phyloP scores from a whole-genome alignment of 2,329 filamentous ascomycete species.

The Cryphonectria parasitica region DNA sequence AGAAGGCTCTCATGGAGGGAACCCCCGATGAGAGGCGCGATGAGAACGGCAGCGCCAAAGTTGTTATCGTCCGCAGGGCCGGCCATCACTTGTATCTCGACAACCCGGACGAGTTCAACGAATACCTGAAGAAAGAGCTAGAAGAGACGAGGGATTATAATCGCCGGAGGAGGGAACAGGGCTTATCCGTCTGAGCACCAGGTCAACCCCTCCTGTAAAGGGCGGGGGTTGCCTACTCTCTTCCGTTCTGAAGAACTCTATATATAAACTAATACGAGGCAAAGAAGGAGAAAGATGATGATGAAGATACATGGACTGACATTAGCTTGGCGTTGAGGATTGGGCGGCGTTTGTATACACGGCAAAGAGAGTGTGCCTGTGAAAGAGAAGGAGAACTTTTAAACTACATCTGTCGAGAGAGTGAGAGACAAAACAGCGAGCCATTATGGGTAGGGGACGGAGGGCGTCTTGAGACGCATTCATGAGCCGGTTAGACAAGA shows the following conservation, averaged over 20 bases:
- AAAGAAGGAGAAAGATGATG: not conserved
- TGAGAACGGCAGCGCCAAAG: constrained; percentile 82
- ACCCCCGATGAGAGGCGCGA: constrained; percentile 68
- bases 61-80: constrained; percentile 71
- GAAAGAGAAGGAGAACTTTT: not conserved
- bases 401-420: not conserved
- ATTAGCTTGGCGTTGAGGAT: constrained; percentile 1
- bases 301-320: not conserved
- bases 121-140: constrained; percentile 56
- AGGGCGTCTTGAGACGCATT: not conserved
- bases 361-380: not conserved
- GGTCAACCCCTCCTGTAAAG: not conserved
- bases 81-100: constrained; percentile 65
- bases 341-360: not conserved
- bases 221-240: not conserved
- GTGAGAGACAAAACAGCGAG: not conserved
- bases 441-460: not conserved
- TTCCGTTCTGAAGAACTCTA: not conserved
- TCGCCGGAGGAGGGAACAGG: constrained; percentile 27
- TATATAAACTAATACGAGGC: not conserved
- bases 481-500: not conserved
- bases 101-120: constrained; percentile 62
- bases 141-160: constrained; percentile 48
- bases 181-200: constrained; percentile 4
- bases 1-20: constrained; percentile 61